Base-by-base conservation (phyloP, 1,139 yeast species). In the Candida pseudoviswanathii region DNA sequence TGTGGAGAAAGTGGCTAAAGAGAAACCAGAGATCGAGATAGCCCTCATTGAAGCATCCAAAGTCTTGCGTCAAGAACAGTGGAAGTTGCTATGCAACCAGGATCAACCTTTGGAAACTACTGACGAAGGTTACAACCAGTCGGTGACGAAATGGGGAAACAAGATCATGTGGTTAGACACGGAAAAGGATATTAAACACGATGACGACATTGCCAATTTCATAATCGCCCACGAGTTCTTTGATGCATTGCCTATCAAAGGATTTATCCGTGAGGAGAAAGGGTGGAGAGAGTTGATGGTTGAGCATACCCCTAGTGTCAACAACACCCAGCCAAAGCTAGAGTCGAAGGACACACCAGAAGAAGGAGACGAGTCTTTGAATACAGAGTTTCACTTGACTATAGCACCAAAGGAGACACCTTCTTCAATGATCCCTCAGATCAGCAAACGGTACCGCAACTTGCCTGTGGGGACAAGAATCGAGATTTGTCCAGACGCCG, bases 261-360 rank as follows among this genome's bases (percentile, higher is more conserved):
- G 85, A 54, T 89, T 87, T 61, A 77, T 80, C 49, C 79, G 79
- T 55, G 82, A 88, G 0, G 65, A 78, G 16, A 89, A 90, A 0
- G 89, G 90, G 0, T 89, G 96, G 96, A 73, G 94, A 57, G 96
- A 89, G 62, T 74, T 82, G 40, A 62, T 87, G 42, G 96, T 89
- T 29, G 95, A 76, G 51, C 78, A 75, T 50, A 64, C 77, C 0
- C 64, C 71, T 2, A 65, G 72, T 45, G 78, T 75, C 2, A 58
- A 81, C 55, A 77, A 75, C 51, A 68, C 70, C 3, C 77, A 73
- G 53, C 59, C 55, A 4, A 61, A 66, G 50, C 52, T 73, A 22
- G 70, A 66, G 6, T 55, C 60, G 1, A 52, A 51, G 45, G 43
- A 49, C 48, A 57, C 30, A 21, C 26, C 41, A 6, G 9, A 41